A percentile compares a stretch with the other conserved stretches of the same genome.
These are phyloP conservation scores for Gentiana macrophylla DNA, from an alignment of 257 asterid genomes.

Conservation along the genomic window DNA sequence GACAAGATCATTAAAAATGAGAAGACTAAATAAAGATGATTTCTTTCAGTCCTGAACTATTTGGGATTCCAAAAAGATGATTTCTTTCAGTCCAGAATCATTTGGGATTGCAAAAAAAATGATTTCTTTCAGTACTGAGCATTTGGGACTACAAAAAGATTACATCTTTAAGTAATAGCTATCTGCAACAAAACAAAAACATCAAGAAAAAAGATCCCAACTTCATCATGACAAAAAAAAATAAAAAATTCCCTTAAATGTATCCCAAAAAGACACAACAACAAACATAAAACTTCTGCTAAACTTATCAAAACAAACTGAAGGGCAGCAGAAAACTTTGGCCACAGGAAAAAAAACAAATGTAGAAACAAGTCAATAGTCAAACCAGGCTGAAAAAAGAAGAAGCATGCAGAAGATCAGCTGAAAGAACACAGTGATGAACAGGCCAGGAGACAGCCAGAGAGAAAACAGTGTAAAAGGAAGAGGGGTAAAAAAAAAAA, in stretches of 20 bases:
- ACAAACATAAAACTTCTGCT: conserved; percentile 12
- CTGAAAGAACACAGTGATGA: conserved; percentile 2
- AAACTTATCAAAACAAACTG: conserved; percentile 15
- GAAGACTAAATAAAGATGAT: no score
- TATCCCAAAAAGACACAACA: background rate
- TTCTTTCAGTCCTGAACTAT: no score
- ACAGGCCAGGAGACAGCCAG: conserved; percentile 3
- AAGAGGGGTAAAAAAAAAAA: background rate
- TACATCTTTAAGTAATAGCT: background rate
- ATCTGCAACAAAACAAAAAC: no score
- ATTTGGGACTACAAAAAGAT: no score
- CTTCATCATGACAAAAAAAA: no score
- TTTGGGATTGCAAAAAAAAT: no score
- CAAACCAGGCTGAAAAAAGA: background rate
- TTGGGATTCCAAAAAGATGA: no score
- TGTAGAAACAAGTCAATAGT: conserved; percentile 7
- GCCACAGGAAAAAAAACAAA: conserved; percentile 6
- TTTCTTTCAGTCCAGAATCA: no score
- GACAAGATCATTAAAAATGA: no score
- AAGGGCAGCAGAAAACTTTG: conserved; percentile 10
- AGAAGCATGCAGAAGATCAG: conserved; percentile 3
- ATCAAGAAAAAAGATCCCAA: no score
- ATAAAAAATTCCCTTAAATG: no score
- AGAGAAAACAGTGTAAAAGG: conserved; percentile 5
- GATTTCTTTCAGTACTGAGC: no score